phyloP scores from a whole-genome alignment of 2,329 filamentous ascomycete genomes.

The Fusarium chuoi region DNA sequence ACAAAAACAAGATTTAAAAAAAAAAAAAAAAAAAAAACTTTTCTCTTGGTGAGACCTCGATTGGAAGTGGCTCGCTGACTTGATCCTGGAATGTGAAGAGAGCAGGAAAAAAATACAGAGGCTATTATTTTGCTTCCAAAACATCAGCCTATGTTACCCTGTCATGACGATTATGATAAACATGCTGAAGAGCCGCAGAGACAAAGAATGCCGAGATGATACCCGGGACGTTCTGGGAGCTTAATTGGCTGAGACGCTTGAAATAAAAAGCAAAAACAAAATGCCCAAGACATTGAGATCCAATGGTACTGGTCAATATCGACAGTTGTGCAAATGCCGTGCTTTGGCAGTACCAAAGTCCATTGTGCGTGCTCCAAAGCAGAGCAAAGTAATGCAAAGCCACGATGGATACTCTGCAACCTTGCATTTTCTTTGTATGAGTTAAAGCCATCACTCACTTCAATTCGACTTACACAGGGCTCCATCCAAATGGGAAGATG shows the following conservation, averaged over 20 bases:
- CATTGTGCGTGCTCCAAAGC: neutral
- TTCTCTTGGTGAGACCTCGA: constrained; percentile 24
- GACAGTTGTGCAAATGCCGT: constrained; percentile 30
- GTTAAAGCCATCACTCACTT: neutral
- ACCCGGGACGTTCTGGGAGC: neutral
- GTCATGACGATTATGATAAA: constrained; percentile 19
- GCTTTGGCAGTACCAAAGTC: constrained; percentile 3
- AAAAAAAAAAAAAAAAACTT: neutral
- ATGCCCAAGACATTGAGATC: constrained; percentile 3
- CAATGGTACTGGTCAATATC: constrained; percentile 5
- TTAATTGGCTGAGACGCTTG: constrained; percentile 1
- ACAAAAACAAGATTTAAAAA: constrained; percentile 5
- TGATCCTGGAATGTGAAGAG: constrained; percentile 25
- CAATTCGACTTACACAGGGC: constrained; percentile 4
- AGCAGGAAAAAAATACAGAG: neutral
- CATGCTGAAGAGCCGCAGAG: constrained; percentile 22
- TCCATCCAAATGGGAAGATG: neutral
- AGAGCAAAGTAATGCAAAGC: constrained; percentile 10
- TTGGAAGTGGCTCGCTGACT: constrained; percentile 18
- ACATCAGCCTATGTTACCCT: constrained; percentile 21
- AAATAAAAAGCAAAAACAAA: constrained; percentile 9
- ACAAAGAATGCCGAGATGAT: constrained; percentile 10
- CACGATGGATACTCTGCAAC: constrained; percentile 20
- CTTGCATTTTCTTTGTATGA: neutral
- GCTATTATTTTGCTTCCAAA: constrained; percentile 20